Evolutionary conservation across 2,329 filamentous ascomycete species (phyloP).

Genomic region (Talaromyces sp.): DNA sequence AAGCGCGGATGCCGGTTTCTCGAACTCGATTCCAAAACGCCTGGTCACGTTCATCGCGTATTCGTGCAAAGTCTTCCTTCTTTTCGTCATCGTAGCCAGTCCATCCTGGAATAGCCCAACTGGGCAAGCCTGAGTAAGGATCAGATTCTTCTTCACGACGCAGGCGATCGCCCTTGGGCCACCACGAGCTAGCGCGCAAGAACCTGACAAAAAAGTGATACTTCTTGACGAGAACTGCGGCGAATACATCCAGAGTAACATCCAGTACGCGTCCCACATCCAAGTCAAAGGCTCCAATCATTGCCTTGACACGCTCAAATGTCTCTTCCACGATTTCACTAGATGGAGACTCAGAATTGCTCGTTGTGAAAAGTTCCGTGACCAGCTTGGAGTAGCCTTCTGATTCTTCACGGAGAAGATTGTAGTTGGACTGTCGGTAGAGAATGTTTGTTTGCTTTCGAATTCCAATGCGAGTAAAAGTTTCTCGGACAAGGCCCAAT

Average conservation of each 20-base stretch:
- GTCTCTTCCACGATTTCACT: conserved; percentile 74
- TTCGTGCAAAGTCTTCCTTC: conserved; percentile 50
- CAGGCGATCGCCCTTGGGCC: conserved; percentile 65
- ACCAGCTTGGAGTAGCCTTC: conserved; percentile 96
- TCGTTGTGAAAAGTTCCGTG: conserved; percentile 90
- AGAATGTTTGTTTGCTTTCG: conserved; percentile 88
- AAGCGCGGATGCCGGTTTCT: conserved; percentile 71
- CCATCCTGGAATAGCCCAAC: conserved; percentile 75
- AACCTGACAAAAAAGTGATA: conserved; percentile 93
- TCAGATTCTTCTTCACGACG: conserved; percentile 25
- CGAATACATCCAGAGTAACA: conserved; percentile 91
- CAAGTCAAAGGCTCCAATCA: conserved; percentile 94
- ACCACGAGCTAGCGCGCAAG: conserved; percentile 89
- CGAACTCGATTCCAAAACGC: conserved; percentile 79
- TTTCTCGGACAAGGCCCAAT: conserved; percentile 76
- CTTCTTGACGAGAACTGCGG: conserved; percentile 86
- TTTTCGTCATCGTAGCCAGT: conserved; percentile 65
- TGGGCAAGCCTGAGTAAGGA: conserved; percentile 62
- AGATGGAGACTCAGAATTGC: conserved; percentile 66
- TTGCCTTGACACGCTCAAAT: conserved; percentile 85
- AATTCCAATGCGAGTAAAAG: conserved; percentile 76
- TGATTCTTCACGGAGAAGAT: conserved; percentile 87
- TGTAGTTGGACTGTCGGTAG: conserved; percentile 96
- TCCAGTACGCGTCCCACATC: conserved; percentile 93
- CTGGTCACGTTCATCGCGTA: conserved; percentile 62